phyloP scores from a whole-genome alignment of 164 flowering plant genomes.

The Kingdonia uniflora region DNA sequence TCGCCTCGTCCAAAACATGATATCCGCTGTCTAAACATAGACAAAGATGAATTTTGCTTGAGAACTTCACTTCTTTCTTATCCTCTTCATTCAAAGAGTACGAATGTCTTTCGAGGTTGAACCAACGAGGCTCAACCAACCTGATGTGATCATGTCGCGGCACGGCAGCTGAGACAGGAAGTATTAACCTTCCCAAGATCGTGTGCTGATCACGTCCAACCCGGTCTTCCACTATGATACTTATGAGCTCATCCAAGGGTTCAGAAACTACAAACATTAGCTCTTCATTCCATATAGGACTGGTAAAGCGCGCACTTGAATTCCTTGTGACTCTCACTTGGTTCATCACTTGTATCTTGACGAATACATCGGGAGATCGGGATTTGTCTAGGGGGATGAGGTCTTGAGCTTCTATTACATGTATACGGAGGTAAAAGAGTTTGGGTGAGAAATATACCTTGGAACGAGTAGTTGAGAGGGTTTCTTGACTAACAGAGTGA shows the following conservation, averaged over 20 bases:
- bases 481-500: slow-evolving; percentile 31
- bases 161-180: neutral
- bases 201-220: neutral
- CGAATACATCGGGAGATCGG: slow-evolving; percentile 26
- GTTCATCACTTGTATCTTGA: slow-evolving; percentile 47
- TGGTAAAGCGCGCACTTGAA: slow-evolving; percentile 10
- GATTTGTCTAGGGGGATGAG: slow-evolving; percentile 37
- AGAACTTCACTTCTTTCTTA: slow-evolving; percentile 52
- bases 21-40: neutral
- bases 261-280: slow-evolving; percentile 2
- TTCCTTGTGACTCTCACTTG: slow-evolving; percentile 35
- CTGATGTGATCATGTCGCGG: neutral
- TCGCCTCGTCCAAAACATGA: slow-evolving; percentile 1
- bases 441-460: slow-evolving; percentile 26
- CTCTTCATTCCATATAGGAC: slow-evolving; percentile 1
- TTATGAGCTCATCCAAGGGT: neutral
- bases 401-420: slow-evolving; percentile 6
- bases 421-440: neutral
- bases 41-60: slow-evolving; percentile 47
- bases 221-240: neutral
- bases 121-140: slow-evolving; percentile 42
- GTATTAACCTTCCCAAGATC: neutral
- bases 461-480: slow-evolving; percentile 47
- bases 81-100: slow-evolving; percentile 20
- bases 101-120: slow-evolving; percentile 38